A percentile compares a stretch with the other conserved stretches of the same genome.
Evolutionary conservation across 2,329 filamentous ascomycete species (phyloP).

Genomic region (Conoideocrella luteorostrata): DNA sequence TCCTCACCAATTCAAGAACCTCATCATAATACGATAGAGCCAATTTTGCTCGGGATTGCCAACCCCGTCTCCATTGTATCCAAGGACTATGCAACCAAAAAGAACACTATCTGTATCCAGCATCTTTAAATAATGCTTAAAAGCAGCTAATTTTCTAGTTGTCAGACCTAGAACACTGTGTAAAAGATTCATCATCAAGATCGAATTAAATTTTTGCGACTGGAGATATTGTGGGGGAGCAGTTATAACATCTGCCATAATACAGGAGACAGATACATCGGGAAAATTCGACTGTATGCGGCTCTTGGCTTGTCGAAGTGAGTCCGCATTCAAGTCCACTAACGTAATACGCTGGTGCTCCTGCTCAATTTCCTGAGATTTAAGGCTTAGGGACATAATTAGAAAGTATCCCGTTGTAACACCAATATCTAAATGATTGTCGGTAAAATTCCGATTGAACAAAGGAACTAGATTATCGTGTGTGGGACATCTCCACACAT

Average conservation of each 20-base stretch:
- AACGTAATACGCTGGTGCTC: conserved; percentile 24
- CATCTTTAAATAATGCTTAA: conserved; percentile 10
- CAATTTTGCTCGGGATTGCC: conserved; percentile 9
- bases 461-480: not conserved
- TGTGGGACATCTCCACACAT: not conserved
- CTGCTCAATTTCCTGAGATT: not conserved
- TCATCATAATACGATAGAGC: conserved; percentile 16
- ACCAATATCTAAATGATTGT: conserved; percentile 30
- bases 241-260: conserved; percentile 30
- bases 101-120: conserved; percentile 17
- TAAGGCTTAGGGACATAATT: conserved; percentile 18
- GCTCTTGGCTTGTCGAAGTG: conserved; percentile 17
- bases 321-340: conserved; percentile 28
- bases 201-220: conserved; percentile 28
- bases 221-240: conserved; percentile 20
- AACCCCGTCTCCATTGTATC: not conserved
- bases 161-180: conserved; percentile 19
- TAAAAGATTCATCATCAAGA: conserved; percentile 21
- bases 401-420: conserved; percentile 35
- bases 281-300: conserved; percentile 7
- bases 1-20: conserved; percentile 27
- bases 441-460: not conserved
- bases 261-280: conserved; percentile 17
- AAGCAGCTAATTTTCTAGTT: conserved; percentile 14
- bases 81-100: conserved; percentile 20